Base-by-base conservation (phyloP, 2,329 filamentous ascomycete species). In the Xylogone sp. region DNA sequence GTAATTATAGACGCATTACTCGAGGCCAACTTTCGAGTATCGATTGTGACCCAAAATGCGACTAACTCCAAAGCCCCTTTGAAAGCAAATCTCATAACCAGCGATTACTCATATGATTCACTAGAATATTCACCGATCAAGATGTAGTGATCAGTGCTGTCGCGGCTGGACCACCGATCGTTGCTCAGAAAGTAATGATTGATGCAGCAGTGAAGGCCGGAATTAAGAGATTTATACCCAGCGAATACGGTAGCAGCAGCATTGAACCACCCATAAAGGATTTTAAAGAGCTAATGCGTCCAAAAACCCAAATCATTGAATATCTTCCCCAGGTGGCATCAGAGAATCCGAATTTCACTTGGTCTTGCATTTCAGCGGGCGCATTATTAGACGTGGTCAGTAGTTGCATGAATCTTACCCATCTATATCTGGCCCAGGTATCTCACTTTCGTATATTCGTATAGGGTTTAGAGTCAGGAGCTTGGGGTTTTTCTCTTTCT, bases 211-310 rank as follows among this genome's bases (percentile, higher is more conserved):
- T 78, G 42, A 73, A 72, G 20, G 79, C 79, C 1, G 76, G 78
- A 13, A 79, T 84, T 5, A 73, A 78, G 59, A 72, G 79, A 19
- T 82, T 83, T 66, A 70, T 84, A 34, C 79, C 81, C 1, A 76
- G 75, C 9, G 80, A 84, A 50, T 84, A 75, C 43, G 66, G 65
- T 39, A 60, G 66, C 21, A 62, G 69, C 68, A 67, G 27, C 13
- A 31, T 31, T 31, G 27, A 31, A 31, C 27, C 27, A 31, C 27
- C 13, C 27, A 31, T 31, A 31, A 13, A 31, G 13, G 27, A 31
- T 31, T 58, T 57, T 12, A 19, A 47, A 18, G 43, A 43, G 10
- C 55, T 54, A n/a, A 43, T 45, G 8, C 27, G 27, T 31, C 27
- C 27, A 31, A 31, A 31, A 31, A 31, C 27, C 27, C 42, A 52